Percentiles rank a stretch among this genome's conserved stretches.
These are phyloP conservation scores for Blastobotrys aristatus DNA, from an alignment of 1,139 yeast species.

Conservation along the genomic window DNA sequence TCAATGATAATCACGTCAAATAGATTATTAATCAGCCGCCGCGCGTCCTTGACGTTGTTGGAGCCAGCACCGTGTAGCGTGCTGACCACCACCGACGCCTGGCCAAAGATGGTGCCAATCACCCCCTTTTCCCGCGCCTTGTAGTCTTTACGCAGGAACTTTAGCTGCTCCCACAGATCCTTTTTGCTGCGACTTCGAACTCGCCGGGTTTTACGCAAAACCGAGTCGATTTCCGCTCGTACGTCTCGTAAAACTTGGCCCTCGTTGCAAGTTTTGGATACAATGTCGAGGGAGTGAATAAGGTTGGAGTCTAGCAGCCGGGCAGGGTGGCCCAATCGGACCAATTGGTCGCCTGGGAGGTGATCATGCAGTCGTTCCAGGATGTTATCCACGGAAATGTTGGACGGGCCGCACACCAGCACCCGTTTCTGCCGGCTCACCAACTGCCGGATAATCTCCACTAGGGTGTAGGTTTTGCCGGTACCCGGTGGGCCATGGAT, in stretches of 20 bases:
- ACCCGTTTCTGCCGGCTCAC: slow-evolving; percentile 59
- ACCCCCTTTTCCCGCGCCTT: slow-evolving; percentile 61
- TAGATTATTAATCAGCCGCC: slow-evolving; percentile 32
- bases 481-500: slow-evolving; percentile 82
- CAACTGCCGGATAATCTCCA: slow-evolving; percentile 79
- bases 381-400: slow-evolving; percentile 90
- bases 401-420: slow-evolving; percentile 91
- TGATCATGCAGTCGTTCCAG: slow-evolving; percentile 64
- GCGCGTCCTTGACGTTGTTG: slow-evolving; percentile 52
- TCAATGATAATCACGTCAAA: slow-evolving; percentile 87
- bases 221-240: slow-evolving; percentile 60
- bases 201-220: slow-evolving; percentile 57
- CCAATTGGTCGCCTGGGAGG: slow-evolving; percentile 49
- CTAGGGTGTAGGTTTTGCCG: slow-evolving; percentile 77
- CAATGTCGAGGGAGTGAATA: slow-evolving; percentile 70
- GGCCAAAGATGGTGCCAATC: slow-evolving; percentile 51
- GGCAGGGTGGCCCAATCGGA: slow-evolving; percentile 93
- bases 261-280: slow-evolving; percentile 57
- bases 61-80: slow-evolving; percentile 89
- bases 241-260: slow-evolving; percentile 65
- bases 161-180: slow-evolving; percentile 64
- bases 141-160: slow-evolving; percentile 64
- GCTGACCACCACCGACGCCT: slow-evolving; percentile 66
- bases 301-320: slow-evolving; percentile 60
- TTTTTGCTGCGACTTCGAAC: slow-evolving; percentile 62